phyloP scores from a whole-genome alignment of 352 stramenopile species.

The Pythium vanterpoolii region DNA sequence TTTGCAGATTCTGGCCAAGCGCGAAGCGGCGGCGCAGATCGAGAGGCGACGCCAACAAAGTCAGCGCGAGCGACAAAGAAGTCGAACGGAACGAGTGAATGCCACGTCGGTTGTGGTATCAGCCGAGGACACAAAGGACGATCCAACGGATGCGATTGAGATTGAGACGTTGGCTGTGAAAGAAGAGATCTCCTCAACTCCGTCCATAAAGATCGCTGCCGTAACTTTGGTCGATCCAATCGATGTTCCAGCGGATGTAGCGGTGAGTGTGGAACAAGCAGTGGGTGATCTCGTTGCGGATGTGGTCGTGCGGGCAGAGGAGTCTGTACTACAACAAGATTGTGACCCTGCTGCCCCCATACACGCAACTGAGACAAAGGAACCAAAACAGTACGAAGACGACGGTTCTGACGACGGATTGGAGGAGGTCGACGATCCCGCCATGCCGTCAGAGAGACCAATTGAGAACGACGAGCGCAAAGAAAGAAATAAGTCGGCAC shows the following conservation, averaged over 20 bases:
- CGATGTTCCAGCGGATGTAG: not conserved
- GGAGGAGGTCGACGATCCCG: not conserved
- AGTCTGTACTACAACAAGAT: not conserved
- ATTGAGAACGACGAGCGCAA: not conserved
- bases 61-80: not conserved
- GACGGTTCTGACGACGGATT: conserved; percentile 1
- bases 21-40: conserved; percentile 30
- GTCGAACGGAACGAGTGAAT: not conserved
- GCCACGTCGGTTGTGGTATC: not conserved
- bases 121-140: not conserved
- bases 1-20: conserved; percentile 50
- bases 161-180: not conserved
- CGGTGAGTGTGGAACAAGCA: too few species aligned
- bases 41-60: conserved; percentile 17
- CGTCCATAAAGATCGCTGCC: not conserved
- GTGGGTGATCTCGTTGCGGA: not conserved
- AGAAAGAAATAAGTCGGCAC: not conserved
- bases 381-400: conserved; percentile 16
- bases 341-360: not conserved
- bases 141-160: not conserved
- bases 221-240: not conserved
- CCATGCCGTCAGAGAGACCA: not conserved
- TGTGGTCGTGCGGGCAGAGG: not conserved
- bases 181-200: not conserved
- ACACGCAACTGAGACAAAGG: not conserved